Conservation (phyloP, 2,329 filamentous ascomycete species). For the Orbilia blumenaviensis region DNA sequence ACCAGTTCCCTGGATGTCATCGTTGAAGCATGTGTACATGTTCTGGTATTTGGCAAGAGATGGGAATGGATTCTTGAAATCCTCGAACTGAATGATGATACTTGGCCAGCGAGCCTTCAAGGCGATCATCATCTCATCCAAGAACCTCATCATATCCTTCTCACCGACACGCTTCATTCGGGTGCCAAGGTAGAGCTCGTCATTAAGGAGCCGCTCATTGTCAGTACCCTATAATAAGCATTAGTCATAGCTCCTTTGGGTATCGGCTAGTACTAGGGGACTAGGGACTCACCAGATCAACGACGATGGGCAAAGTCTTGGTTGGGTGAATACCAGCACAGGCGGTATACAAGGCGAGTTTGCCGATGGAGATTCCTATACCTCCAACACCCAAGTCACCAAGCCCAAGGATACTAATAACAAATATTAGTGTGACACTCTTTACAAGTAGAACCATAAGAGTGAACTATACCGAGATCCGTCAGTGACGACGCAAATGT, state of each 20-base stretch:
- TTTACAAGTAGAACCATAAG: neutral
- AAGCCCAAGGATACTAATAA: conserved; percentile 73
- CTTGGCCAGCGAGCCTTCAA: conserved; percentile 77
- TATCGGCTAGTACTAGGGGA: neutral
- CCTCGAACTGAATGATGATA: conserved; percentile 88
- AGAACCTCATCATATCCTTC: conserved; percentile 84
- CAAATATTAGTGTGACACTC: conserved; percentile 60
- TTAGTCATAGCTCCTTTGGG: neutral
- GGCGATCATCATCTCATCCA: conserved; percentile 97
- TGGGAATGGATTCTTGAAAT: conserved; percentile 97
- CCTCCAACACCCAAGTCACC: conserved; percentile 96
- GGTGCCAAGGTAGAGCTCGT: conserved; percentile 87
- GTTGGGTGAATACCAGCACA: conserved; percentile 92
- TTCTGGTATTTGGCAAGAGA: conserved; percentile 89
- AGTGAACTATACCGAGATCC: conserved; percentile 72
- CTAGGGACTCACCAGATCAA: conserved; percentile 63
- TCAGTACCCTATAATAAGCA: conserved; percentile 67
- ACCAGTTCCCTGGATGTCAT: conserved; percentile 97
- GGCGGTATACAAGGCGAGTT: conserved; percentile 91
- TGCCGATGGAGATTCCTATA: conserved; percentile 97
- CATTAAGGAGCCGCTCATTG: conserved; percentile 73
- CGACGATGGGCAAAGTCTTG: conserved; percentile 78
- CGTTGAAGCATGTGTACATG: conserved; percentile 95
- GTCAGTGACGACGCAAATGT: conserved; percentile 97
- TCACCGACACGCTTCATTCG: conserved; percentile 80